A percentile compares a stretch with the other conserved stretches of the same genome.
Evolutionary conservation across 202 grass and related monocot genomes (phyloP).

Genomic region (Musa balbisiana): DNA sequence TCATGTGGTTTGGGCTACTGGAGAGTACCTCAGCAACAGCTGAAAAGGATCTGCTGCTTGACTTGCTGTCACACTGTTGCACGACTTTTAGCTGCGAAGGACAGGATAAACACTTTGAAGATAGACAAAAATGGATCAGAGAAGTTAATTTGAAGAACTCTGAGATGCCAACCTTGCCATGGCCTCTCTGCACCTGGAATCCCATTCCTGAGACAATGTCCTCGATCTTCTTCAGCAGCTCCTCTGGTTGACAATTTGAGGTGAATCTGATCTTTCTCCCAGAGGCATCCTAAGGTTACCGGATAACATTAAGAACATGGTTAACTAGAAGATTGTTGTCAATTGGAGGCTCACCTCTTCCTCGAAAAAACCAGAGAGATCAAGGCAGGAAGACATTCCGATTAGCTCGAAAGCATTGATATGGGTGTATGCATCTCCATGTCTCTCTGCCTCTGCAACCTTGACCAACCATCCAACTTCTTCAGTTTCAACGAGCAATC

Average conservation of each 20-base stretch:
- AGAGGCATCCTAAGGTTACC: slow-evolving; percentile 48
- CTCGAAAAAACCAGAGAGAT: slow-evolving; percentile 95
- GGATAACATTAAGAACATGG: background rate
- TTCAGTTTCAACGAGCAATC: background rate
- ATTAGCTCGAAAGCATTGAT: slow-evolving; percentile 97
- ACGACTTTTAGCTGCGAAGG: slow-evolving; percentile 60
- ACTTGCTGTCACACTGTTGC: slow-evolving; percentile 28
- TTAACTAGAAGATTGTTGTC: background rate
- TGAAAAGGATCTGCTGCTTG: slow-evolving; percentile 40
- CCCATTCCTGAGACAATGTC: slow-evolving; percentile 44
- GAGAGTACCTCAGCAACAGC: slow-evolving; percentile 47
- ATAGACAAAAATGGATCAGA: background rate
- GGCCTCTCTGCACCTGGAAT: slow-evolving; percentile 44
- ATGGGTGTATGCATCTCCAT: slow-evolving; percentile 33
- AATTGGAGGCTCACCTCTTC: slow-evolving; percentile 53
- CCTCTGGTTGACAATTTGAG: slow-evolving; percentile 50
- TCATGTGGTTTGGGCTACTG: too few species aligned
- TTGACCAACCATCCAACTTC: slow-evolving; percentile 33
- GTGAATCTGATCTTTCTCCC: slow-evolving; percentile 85
- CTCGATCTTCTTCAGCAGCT: slow-evolving; percentile 67
- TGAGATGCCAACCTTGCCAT: slow-evolving; percentile 42
- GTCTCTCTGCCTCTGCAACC: slow-evolving; percentile 31
- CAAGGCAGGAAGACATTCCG: slow-evolving; percentile 84
- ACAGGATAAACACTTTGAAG: background rate
- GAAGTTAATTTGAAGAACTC: background rate